phyloP scores from a whole-genome alignment of 2,329 filamentous ascomycete genomes.

The Fusarium robinianum region DNA sequence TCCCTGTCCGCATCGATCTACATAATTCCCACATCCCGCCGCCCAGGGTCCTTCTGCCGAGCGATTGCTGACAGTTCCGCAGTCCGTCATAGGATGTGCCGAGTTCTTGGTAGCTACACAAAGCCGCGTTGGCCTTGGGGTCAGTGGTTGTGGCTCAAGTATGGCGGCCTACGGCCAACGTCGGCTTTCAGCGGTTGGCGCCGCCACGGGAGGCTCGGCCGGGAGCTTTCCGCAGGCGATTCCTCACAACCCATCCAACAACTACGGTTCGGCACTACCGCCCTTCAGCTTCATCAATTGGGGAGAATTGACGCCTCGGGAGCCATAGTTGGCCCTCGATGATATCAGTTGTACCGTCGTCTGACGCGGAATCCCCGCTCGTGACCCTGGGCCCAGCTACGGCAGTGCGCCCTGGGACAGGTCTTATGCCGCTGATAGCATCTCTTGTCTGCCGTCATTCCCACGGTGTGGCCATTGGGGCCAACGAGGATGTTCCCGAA shows the following conservation, averaged over 20 bases:
- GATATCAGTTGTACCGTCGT: slow-evolving; percentile 34
- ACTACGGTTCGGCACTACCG: slow-evolving; percentile 33
- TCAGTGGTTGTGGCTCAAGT: slow-evolving; percentile 12
- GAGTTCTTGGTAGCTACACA: slow-evolving; percentile 3
- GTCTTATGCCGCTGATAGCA: slow-evolving; percentile 28
- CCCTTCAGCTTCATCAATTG: slow-evolving; percentile 21
- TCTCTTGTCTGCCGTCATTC: slow-evolving; percentile 20
- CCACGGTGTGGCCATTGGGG: slow-evolving; percentile 4
- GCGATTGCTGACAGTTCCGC: slow-evolving; percentile 15
- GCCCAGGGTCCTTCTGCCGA: slow-evolving; percentile 23
- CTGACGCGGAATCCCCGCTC: slow-evolving; percentile 35
- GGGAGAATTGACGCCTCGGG: slow-evolving; percentile 10
- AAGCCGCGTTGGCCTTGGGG: no score
- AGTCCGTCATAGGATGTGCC: slow-evolving; percentile 16
- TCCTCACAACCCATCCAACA: slow-evolving; percentile 25
- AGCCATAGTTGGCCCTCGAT: slow-evolving; percentile 23
- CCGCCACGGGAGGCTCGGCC: slow-evolving; percentile 36
- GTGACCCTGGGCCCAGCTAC: slow-evolving; percentile 30
- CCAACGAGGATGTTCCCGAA: slow-evolving; percentile 22
- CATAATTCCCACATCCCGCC: slow-evolving; percentile 1
- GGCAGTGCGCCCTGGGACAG: slow-evolving; percentile 15
- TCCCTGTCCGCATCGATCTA: slow-evolving; percentile 10
- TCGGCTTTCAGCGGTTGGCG: slow-evolving; percentile 49
- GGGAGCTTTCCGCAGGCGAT: slow-evolving; percentile 38
- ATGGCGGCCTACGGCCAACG: slow-evolving; percentile 40